Evolutionary conservation across 148 eudicot genomes (phyloP), one percentile per base, ranked within the genome.

Genomic region (Cornus suecica): DNA sequence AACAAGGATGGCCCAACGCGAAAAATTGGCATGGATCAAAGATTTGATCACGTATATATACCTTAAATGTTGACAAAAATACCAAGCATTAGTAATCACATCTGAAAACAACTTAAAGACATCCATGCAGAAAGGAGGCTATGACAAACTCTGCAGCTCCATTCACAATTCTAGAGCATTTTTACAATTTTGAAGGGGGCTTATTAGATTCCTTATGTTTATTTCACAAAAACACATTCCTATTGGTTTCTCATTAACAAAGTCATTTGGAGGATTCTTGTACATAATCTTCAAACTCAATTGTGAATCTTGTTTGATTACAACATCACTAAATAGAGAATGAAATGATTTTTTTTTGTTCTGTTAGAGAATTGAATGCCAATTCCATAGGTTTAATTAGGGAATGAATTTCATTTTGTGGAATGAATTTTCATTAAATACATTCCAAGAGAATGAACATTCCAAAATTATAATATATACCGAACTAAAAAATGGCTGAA

Each of bases 11-110:
- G 42, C 99, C 99, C 75, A 90, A 74, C 42, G 90, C 86, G 70
- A 65, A 93, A 68, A 82, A 86, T 73, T 88, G 90, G 73, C 69
- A 42, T 6, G 97, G 89, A 70, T 88, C 91, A 88, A 95, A 93
- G 85, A 89, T 81, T 76, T 86, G 88, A 88, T 95, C 97, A 14
- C 94, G 98, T 69, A 95, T 86, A 79, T 93, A 95, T 37, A 80
- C 97, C 99, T 95, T 79, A 62, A 79, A 68, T 30, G 48, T 25
- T 42, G 48, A 41, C 8, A 73, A 51, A 42, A 11, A 28, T 25
- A 30, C 10, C 10, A 66, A 22, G 27, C 20, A 67, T 30, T 23
- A 48, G 42, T 52, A 22, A 54, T 37, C 41, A 75, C 42, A 24
- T 74, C 9, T 48, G 28, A 74, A 41, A 62, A 79, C 27, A 75